Conservation (phyloP, 2,329 filamentous ascomycete species). For the Aspergillus awamori region DNA sequence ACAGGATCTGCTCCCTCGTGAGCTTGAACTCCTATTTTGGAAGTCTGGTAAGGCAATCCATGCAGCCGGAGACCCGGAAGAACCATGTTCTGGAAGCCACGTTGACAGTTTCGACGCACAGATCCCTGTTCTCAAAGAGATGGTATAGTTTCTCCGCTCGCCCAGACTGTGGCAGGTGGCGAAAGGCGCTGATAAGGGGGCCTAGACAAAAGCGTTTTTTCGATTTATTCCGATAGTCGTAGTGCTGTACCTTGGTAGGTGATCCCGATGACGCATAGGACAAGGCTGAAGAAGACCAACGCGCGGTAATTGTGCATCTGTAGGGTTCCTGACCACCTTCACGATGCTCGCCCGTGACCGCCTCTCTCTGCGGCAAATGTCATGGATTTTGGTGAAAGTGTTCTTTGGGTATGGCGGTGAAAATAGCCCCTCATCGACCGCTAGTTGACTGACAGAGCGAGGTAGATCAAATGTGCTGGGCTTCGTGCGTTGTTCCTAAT, state of each 20-base stretch:
- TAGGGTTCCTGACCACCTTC: constrained; percentile 81
- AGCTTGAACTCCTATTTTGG: constrained; percentile 87
- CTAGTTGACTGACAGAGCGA: constrained; percentile 30
- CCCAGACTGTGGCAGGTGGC: background rate
- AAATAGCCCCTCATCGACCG: constrained; percentile 19
- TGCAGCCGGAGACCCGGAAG: constrained; percentile 14
- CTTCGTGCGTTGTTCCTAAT: constrained; percentile 53
- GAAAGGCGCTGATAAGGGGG: constrained; percentile 30
- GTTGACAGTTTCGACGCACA: constrained; percentile 34
- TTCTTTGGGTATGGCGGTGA: constrained; percentile 59
- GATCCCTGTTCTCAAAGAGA: constrained; percentile 89
- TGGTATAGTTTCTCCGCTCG: constrained; percentile 56
- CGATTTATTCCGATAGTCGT: constrained; percentile 79
- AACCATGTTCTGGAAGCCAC: constrained; percentile 8
- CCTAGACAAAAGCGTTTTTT: constrained; percentile 77
- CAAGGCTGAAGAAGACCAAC: background rate
- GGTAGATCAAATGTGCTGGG: constrained; percentile 58
- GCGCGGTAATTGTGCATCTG: constrained; percentile 2
- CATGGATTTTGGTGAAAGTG: constrained; percentile 63
- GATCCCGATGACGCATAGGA: constrained; percentile 5
- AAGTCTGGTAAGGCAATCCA: constrained; percentile 38
- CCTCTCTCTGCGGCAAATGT: constrained; percentile 59
- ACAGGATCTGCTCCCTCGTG: constrained; percentile 79
- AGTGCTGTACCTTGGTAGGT: constrained; percentile 68
- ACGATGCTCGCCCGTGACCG: constrained; percentile 61